Evolutionary conservation across 1,139 yeast genomes (phyloP).

Genomic region (Sugiyamaella castrensis): DNA sequence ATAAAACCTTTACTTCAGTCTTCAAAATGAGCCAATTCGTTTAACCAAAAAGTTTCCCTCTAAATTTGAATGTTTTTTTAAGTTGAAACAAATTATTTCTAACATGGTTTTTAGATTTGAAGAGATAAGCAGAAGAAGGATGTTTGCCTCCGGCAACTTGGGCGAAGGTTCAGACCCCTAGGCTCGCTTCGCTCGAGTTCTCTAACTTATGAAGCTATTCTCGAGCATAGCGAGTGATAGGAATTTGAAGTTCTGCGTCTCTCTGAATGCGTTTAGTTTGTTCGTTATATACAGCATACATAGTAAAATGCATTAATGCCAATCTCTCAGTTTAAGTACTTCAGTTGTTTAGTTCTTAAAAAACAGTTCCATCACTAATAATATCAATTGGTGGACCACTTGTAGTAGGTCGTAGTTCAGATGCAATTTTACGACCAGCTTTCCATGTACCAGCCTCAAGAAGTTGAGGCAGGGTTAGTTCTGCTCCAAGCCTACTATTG

Average conservation of each 20-base stretch:
- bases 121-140: too few species aligned
- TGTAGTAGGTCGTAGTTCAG: constrained; percentile 44
- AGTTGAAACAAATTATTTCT: too few species aligned
- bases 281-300: not conserved
- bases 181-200: too few species aligned
- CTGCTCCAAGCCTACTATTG: constrained; percentile 40
- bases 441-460: constrained; percentile 67
- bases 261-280: not conserved
- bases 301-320: too few species aligned
- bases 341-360: too few species aligned
- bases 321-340: not conserved
- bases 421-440: constrained; percentile 57
- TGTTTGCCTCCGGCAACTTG: too few species aligned
- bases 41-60: not conserved
- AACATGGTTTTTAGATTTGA: too few species aligned
- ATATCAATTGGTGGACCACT: constrained; percentile 60
- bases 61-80: too few species aligned
- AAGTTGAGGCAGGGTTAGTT: constrained; percentile 49
- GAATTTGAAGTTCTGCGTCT: constrained; percentile 3
- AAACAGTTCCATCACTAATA: constrained; percentile 58
- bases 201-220: too few species aligned
- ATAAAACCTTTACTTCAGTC: constrained; percentile 33
- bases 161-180: too few species aligned
- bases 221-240: not conserved
- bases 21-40: constrained; percentile 33